Evolutionary conservation across 805 yeast genomes (phyloP), one percentile per base, ranked within the genome.

Genomic region (Metschnikowia continentalis): DNA sequence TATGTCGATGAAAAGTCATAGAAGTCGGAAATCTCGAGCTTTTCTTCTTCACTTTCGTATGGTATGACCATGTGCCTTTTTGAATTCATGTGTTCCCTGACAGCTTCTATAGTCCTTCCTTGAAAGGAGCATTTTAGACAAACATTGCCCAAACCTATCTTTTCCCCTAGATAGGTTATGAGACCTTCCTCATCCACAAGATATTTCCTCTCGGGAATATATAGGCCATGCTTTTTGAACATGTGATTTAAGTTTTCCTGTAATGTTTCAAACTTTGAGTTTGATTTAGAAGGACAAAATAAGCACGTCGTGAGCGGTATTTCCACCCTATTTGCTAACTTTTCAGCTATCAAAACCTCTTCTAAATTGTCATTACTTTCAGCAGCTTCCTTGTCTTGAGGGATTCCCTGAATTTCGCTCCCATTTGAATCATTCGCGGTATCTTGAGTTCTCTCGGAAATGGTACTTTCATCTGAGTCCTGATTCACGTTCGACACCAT

Each of bases 31-130:
- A 92, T 76, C 61, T 84, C 86, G 44, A 83, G 77, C 62, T 83
- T 83, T 61, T 94, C 96, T 51, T 84, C 85, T 48, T 82, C 85
- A 0, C 82, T 69, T 61, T 94, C 98, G 68, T 87, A 94, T 0
- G 98, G 97, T 53, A 94, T 78, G 62, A 82, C 80, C 72, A 92
- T 86, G 67, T 94, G 99, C 51, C 90, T 82, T 68, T 94, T 94
- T 7, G 86, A 78, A 4, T 76, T 60, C 87, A 90, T 85, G 67
- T 94, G 99, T 40, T 89, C 94, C 58, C 96, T 83, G 10, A 88
- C 90, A 53, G 96, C 87, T 61, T 88, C 95, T 32, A 92, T 64
- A 48, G 83, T 81, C 54, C 81, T 79, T n/a, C 98, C 98, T 67
- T 88, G 86, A 64, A 84, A 94, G 32, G 76, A 75, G 66, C 99